Percentiles rank a stretch among this genome's conserved stretches.
Conservation (phyloP, 257 asterid species). For the Plantago ovata region DNA sequence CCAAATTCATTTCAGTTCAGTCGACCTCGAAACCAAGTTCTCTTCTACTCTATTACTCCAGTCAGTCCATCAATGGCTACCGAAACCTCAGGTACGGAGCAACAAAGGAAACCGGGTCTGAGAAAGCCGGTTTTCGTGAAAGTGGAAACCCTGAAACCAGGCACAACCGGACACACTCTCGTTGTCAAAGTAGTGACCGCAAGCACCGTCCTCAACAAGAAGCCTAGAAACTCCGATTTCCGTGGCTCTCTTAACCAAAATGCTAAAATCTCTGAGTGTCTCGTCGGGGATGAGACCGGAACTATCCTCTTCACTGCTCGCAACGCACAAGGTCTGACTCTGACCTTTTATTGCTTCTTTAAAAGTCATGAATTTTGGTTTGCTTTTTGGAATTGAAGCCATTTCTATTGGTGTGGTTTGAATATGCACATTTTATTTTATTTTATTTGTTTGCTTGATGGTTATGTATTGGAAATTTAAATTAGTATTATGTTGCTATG, state of each 20-base stretch:
- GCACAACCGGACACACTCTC: slow-evolving; percentile 59
- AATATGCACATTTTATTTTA: too few relatives aligned
- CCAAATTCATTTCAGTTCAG: neutral
- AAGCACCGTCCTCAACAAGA: slow-evolving; percentile 53
- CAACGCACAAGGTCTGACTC: slow-evolving; percentile 60
- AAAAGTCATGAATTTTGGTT: too few relatives aligned
- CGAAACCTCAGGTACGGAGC: slow-evolving; percentile 31
- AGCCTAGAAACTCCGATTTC: slow-evolving; percentile 48
- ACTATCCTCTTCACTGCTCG: slow-evolving; percentile 79
- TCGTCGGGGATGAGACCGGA: slow-evolving; percentile 72
- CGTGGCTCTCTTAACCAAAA: slow-evolving; percentile 46
- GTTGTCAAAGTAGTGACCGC: slow-evolving; percentile 51
- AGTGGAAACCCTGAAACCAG: slow-evolving; percentile 64
- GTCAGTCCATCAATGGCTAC: slow-evolving; percentile 23
- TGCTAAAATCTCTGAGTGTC: slow-evolving; percentile 65
- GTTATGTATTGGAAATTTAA: too few relatives aligned
- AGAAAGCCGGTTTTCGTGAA: slow-evolving; percentile 68
- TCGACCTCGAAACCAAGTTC: neutral
- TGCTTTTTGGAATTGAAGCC: too few relatives aligned
- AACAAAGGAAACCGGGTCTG: slow-evolving; percentile 43
- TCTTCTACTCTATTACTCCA: too few relatives aligned
- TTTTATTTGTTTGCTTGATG: too few relatives aligned
- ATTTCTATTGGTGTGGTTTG: too few relatives aligned
- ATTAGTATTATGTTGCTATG: neutral
- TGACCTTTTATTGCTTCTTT: neutral